Conservation (phyloP, 1,284 basidiomycete species). For the Wolfiporia cocos region DNA sequence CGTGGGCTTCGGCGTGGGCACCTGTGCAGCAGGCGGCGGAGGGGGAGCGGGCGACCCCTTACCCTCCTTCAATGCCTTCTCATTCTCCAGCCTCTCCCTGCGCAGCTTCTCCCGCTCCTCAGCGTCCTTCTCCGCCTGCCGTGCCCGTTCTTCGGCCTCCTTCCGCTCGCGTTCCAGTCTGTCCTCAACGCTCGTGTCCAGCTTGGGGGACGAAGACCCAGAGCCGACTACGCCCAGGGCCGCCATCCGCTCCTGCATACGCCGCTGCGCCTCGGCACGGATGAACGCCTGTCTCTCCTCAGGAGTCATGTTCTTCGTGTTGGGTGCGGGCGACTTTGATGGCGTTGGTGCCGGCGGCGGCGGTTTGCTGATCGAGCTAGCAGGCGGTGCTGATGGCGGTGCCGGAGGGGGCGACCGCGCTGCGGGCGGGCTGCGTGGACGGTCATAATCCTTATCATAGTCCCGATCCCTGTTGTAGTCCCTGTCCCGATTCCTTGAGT, state of each 20-base stretch:
- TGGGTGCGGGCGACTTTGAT: slow-evolving; percentile 43
- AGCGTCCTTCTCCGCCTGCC: slow-evolving; percentile 70
- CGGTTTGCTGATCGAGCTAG: slow-evolving; percentile 33
- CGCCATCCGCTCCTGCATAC: slow-evolving; percentile 84
- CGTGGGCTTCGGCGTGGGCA: slow-evolving; percentile 24
- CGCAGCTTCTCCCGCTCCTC: slow-evolving; percentile 70
- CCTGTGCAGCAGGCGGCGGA: slow-evolving; percentile 21
- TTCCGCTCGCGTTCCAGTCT: slow-evolving; percentile 78
- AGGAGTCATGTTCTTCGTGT: slow-evolving; percentile 73
- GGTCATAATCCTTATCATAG: slow-evolving; percentile 34
- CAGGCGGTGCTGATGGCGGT: slow-evolving; percentile 38
- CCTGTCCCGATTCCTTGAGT: slow-evolving; percentile 25
- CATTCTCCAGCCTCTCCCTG: slow-evolving; percentile 60
- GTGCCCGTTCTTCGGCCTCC: slow-evolving; percentile 80
- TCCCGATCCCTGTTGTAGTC: slow-evolving; percentile 30
- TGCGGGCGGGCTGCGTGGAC: slow-evolving; percentile 44
- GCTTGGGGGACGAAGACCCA: slow-evolving; percentile 37
- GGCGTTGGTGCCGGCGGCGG: slow-evolving; percentile 46
- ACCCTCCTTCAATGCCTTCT: slow-evolving; percentile 53
- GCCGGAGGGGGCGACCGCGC: slow-evolving; percentile 43
- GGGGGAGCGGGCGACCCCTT: slow-evolving; percentile 30
- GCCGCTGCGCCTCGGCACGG: slow-evolving; percentile 77
- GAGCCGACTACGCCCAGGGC: slow-evolving; percentile 74
- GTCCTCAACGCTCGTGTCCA: slow-evolving; percentile 79
- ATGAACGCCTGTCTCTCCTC: slow-evolving; percentile 83